These are phyloP conservation scores for Coemansia sp. DNA, from an alignment of 192 early-diverging fungal species.

Conservation along the genomic window DNA sequence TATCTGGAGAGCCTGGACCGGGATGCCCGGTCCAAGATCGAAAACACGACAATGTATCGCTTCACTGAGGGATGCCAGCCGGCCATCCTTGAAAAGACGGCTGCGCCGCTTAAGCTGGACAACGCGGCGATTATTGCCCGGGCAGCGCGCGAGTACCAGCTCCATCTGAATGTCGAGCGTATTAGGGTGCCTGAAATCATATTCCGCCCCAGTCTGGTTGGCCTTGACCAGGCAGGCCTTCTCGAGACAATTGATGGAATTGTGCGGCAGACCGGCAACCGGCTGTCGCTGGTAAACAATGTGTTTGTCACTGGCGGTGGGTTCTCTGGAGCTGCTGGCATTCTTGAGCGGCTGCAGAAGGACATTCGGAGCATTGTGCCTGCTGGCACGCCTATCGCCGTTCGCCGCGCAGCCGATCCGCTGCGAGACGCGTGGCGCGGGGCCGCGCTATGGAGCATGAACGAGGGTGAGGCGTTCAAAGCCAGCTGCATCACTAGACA, in stretches of 20 bases:
- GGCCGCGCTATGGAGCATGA: conserved; percentile 68
- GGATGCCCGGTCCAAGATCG: conserved; percentile 61
- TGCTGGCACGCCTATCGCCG: conserved; percentile 52
- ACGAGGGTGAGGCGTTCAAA: conserved; percentile 38
- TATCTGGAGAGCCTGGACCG: conserved; percentile 74
- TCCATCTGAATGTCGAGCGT: conserved; percentile 90
- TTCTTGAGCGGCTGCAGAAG: conserved; percentile 61
- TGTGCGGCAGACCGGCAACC: conserved; percentile 37
- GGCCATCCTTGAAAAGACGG: conserved; percentile 58
- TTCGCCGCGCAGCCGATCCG: conserved; percentile 67
- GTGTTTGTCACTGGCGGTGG: conserved; percentile 81
- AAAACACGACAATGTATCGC: conserved; percentile 71
- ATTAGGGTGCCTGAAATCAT: conserved; percentile 84
- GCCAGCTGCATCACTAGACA: conserved; percentile 59
- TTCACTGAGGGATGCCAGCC: conserved; percentile 61
- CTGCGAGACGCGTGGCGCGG: conserved; percentile 83
- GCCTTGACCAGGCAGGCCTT: conserved; percentile 86
- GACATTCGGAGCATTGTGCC: conserved; percentile 68
- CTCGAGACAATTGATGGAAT: conserved; percentile 73
- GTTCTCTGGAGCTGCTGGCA: conserved; percentile 58
- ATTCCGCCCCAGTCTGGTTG: conserved; percentile 86
- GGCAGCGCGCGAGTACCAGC: conserved; percentile 66
- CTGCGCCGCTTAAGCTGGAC: conserved; percentile 43
- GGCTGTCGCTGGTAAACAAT: conserved; percentile 45
- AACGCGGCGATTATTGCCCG: conserved; percentile 44